Evolutionary conservation across 768 basidiomycete genomes (phyloP), one percentile per base, ranked within the genome.

Genomic region (Boletus edulis): DNA sequence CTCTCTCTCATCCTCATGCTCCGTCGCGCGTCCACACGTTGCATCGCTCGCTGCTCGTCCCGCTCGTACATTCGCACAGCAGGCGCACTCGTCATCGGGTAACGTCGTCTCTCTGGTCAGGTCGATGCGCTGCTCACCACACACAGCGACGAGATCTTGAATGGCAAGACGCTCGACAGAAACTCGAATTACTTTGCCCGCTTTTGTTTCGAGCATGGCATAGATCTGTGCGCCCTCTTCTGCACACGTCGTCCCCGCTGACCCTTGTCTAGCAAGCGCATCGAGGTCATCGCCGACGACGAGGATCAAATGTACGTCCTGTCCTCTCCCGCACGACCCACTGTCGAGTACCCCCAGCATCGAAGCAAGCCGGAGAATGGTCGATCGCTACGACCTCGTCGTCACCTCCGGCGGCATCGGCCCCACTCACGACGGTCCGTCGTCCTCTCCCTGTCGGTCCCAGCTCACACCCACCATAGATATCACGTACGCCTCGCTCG

Each of bases 391-490:
- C 68, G 95, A 97, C 69, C 86, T 94, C 62, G 94, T 97, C 29
- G 79, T 98, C 50, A 95, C 92, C 0, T 87, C 85, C 13, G 94
- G 95, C 2, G 94, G 95, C 1, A 93, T 97, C 51, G 93, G 93
- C 0, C 91, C 92, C 3, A 95, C 92, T 13, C 91, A 94, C 64
- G 92, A 92, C 65, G 91, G 91, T 89, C 59, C 52, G 79, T 14
- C 31, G 20, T 51, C 34, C 43, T 14, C n/a, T 47, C 24, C 38
- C 0, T 10, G 7, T 34, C 1, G 41, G 41, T 8, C 44, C 29
- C 43, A 24, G 31, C 48, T 53, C 48, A 56, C 38, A 3, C n/a
- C 29, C 11, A 35, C 42, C 65, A 4, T n/a, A 87, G 91, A 94
- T 65, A 96, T 96, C 65, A 96, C 94, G 5, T 97, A 97, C 63